phyloP scores from a whole-genome alignment of 495 filamentous ascomycete genomes.

The Chaetomium cochliodes region DNA sequence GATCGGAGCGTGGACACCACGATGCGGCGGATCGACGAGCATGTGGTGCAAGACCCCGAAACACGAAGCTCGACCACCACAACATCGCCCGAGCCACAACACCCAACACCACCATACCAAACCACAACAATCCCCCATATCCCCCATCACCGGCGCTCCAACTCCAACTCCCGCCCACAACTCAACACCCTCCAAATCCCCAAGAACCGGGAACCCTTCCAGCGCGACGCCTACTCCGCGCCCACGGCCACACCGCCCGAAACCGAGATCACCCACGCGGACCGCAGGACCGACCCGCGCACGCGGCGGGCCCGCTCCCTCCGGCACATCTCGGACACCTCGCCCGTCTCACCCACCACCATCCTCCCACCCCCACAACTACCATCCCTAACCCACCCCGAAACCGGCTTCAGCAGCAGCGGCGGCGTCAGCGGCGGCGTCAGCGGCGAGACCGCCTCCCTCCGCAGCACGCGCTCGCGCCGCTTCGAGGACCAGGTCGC shows the following conservation, averaged over 20 bases:
- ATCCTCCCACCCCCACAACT: not conserved
- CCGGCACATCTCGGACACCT: not conserved
- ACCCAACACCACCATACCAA: not conserved
- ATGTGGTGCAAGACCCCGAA: not conserved
- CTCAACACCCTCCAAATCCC: constrained; percentile 19
- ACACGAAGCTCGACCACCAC: not conserved
- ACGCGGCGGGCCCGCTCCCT: constrained; percentile 4
- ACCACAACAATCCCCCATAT: not conserved
- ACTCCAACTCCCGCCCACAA: not conserved
- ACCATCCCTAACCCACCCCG: not conserved
- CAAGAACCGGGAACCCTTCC: not conserved
- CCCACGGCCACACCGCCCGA: constrained; percentile 14
- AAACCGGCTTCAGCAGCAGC: constrained; percentile 4
- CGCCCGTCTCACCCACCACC: not conserved
- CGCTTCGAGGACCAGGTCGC: constrained; percentile 24
- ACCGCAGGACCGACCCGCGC: not conserved
- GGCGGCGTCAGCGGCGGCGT: too few relatives aligned
- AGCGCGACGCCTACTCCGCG: constrained; percentile 9
- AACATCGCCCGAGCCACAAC: constrained; percentile 1
- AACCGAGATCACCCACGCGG: not conserved
- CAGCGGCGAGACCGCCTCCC: constrained; percentile 13
- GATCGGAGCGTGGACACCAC: constrained; percentile 22
- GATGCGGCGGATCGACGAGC: constrained; percentile 29
- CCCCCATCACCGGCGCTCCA: not conserved
- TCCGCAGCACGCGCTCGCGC: constrained; percentile 13